Evolutionary conservation across 1,139 yeast species (phyloP), one percentile per base, ranked within the genome.

Genomic region (Tardiomyces blankii): DNA sequence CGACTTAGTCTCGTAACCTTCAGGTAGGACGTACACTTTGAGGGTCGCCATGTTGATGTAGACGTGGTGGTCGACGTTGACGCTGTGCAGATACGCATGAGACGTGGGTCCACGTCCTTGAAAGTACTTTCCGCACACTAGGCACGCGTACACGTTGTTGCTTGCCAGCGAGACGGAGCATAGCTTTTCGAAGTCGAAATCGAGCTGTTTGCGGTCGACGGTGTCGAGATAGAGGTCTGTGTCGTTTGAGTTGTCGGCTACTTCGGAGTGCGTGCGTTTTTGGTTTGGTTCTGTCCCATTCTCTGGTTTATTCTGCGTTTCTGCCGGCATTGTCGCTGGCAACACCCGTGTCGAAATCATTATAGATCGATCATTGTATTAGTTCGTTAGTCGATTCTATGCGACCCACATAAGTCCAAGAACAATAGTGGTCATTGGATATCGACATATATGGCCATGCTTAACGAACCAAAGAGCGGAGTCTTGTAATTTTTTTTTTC

Each of bases 61-160:
- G 1, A 82, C 74, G 57, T 78, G 85, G 57, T 83, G 91, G 51
- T 73, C 71, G 2, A 65, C 71, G 48, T 77, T 73, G 25, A 85
- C 69, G 2, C 88, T 70, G 59, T 85, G 95, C 40, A 68, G 60
- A 56, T 78, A 82, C 0, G 91, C 89, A 18, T 81, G 81, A 0
- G 91, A 76, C 13, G 73, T 61, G 46, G 63, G 64, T 1, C 79
- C 74, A 23, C 88, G 68, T 0, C 95, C 95, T 54, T 79, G 83
- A 46, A 77, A 73, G 63, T 77, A 85, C 56, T 75, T 79, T 39
- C 93, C 93, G 63, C 95, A 85, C 0, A 72, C 73, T 33, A 85
- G 63, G 56, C 95, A 85, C 39, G 86, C 79, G 57, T 83, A 82
- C 1, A 84, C 74, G 54, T 82, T 81, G 32, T 72, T 65, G 40